phyloP scores from a whole-genome alignment of 2,329 filamentous ascomycete genomes.

The Cercospora zeina region DNA sequence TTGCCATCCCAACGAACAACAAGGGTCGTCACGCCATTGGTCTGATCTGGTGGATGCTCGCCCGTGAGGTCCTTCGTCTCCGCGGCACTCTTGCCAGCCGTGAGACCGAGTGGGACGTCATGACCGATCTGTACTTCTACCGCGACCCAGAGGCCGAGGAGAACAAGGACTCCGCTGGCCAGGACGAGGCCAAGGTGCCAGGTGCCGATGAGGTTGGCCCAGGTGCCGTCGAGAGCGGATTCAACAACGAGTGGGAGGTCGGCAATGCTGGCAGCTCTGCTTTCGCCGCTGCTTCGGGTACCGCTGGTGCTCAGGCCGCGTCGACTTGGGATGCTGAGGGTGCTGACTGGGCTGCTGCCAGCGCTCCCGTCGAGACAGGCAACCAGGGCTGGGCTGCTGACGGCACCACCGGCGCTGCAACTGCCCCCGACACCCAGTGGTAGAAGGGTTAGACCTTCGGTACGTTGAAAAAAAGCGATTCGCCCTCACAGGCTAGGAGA shows the following conservation, averaged over 20 bases:
- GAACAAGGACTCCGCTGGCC: slow-evolving; percentile 82
- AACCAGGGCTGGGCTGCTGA: slow-evolving; percentile 55
- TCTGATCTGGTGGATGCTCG: slow-evolving; percentile 98
- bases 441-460: slow-evolving; percentile 41
- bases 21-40: slow-evolving; percentile 99
- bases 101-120: slow-evolving; percentile 97
- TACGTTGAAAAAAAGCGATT: slow-evolving; percentile 23
- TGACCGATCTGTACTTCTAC: slow-evolving; percentile 99
- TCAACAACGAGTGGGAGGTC: slow-evolving; percentile 85
- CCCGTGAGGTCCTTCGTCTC: slow-evolving; percentile 98
- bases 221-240: slow-evolving; percentile 75
- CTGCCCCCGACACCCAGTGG: slow-evolving; percentile 47
- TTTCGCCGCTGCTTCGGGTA: slow-evolving; percentile 62
- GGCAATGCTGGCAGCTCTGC: slow-evolving; percentile 59
- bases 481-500: slow-evolving; percentile 32
- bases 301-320: slow-evolving; percentile 60
- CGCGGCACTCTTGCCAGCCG: slow-evolving; percentile 94
- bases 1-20: slow-evolving; percentile 99
- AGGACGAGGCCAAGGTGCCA: slow-evolving; percentile 83
- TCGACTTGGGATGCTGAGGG: slow-evolving; percentile 64
- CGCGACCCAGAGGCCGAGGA: slow-evolving; percentile 99
- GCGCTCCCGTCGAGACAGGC: slow-evolving; percentile 48
- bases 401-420: slow-evolving; percentile 35
- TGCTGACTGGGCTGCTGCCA: slow-evolving; percentile 68
- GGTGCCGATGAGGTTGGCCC: slow-evolving; percentile 81